A percentile compares a stretch with the other conserved stretches of the same genome.
phyloP scores from a whole-genome alignment of 257 asterid species.

The Solanum rostratum region DNA sequence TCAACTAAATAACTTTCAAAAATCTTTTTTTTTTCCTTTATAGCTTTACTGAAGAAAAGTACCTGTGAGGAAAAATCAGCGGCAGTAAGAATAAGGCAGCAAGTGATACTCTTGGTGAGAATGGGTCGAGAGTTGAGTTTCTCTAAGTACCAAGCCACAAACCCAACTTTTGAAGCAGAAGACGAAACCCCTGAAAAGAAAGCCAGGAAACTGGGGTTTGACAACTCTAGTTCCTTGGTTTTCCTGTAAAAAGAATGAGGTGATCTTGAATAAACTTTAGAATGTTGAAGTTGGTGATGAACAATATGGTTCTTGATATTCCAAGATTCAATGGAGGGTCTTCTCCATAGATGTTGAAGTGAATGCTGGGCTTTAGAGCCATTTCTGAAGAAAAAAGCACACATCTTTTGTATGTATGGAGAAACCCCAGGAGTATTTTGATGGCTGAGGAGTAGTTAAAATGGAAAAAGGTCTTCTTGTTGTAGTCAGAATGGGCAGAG shows the following conservation, averaged over 20 bases:
- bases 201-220: constrained; percentile 6
- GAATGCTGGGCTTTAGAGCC: neutral
- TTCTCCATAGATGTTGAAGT: neutral
- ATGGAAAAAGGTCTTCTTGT: neutral
- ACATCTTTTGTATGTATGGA: neutral
- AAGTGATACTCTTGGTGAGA: constrained; percentile 64
- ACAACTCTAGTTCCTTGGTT: constrained; percentile 12
- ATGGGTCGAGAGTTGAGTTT: constrained; percentile 52
- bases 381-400: neutral
- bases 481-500: neutral
- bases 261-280: constrained; percentile 25
- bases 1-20: neutral
- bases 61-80: constrained; percentile 93
- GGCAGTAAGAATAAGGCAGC: constrained; percentile 61
- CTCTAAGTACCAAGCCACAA: constrained; percentile 61
- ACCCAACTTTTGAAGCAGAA: constrained; percentile 26
- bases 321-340: neutral
- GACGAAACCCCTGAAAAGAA: constrained; percentile 15
- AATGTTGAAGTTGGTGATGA: constrained; percentile 17
- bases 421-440: neutral
- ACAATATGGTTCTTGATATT: constrained; percentile 1
- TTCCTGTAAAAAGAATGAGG: constrained; percentile 12
- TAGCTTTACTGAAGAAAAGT: neutral
- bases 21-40: neutral
- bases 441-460: neutral